phyloP scores from a whole-genome alignment of 2,329 filamentous ascomycete species.

The Lithohypha guttulata region DNA sequence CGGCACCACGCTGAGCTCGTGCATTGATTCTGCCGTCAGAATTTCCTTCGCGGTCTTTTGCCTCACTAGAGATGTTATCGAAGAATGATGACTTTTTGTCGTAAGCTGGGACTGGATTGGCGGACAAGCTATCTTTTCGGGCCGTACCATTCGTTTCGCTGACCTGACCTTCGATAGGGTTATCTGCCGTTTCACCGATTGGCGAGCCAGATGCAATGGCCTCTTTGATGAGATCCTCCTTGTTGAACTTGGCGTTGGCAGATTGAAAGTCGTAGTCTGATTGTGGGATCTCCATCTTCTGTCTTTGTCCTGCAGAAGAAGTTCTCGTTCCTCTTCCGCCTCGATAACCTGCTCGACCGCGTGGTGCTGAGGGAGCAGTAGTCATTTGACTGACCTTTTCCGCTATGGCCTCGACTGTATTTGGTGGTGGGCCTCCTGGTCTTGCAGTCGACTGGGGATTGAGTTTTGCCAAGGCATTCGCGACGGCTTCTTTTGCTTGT shows the following conservation, averaged over 20 bases:
- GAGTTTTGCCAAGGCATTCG: constrained; percentile 42
- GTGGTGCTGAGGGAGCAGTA: constrained; percentile 28
- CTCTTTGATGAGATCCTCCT: constrained; percentile 79
- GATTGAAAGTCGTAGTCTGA: constrained; percentile 87
- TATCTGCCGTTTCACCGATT: constrained; percentile 28
- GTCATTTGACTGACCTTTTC: constrained; percentile 38
- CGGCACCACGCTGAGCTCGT: constrained; percentile 80
- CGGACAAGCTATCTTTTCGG: constrained; percentile 17
- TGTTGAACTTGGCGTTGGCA: constrained; percentile 80
- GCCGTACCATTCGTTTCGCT: constrained; percentile 20
- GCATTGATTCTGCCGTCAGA: constrained; percentile 58
- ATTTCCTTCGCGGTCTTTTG: constrained; percentile 74
- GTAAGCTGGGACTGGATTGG: constrained; percentile 49
- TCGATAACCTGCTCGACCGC: constrained; percentile 32
- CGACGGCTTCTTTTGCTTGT: constrained; percentile 41
- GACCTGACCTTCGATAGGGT: constrained; percentile 21
- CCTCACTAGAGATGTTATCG: constrained; percentile 93
- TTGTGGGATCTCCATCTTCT: constrained; percentile 77
- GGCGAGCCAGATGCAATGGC: constrained; percentile 71
- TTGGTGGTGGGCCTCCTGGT: constrained; percentile 22
- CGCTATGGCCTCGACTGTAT: constrained; percentile 32
- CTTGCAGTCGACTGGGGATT: constrained; percentile 25
- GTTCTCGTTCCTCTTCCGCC: constrained; percentile 35
- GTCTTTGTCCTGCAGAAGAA: constrained; percentile 35
- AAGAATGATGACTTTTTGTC: constrained; percentile 90